Conservation (phyloP, 345 rosid species). For the Aegle marmelos region DNA sequence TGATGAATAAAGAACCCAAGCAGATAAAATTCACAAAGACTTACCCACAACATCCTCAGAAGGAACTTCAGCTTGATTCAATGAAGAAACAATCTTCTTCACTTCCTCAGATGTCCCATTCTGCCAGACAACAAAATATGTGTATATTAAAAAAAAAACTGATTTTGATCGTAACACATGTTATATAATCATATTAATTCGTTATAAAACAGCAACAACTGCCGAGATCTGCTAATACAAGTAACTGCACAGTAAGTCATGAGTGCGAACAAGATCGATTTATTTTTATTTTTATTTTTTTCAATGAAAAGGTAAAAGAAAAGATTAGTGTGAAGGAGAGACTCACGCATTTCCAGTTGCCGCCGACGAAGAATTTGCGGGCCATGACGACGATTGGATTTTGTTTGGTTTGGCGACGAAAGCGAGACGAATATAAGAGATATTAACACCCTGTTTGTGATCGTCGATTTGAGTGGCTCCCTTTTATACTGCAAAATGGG, state of each 20-base stretch:
- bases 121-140: constrained; percentile 25
- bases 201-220: background rate
- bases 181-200: background rate
- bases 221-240: background rate
- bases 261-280: background rate
- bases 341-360: constrained; percentile 87
- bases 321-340: background rate
- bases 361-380: constrained; percentile 71
- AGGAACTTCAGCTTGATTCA: constrained; percentile 72
- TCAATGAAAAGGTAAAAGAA: background rate
- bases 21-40: background rate
- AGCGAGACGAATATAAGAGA: constrained; percentile 6
- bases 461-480: background rate
- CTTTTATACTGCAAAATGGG: background rate
- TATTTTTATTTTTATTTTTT: background rate
- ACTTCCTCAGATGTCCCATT: constrained; percentile 73
- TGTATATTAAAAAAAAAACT: background rate
- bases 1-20: background rate
- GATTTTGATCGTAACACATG: background rate
- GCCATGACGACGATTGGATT: constrained; percentile 31
- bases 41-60: constrained; percentile 60
- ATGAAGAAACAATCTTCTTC: constrained; percentile 52
- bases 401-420: constrained; percentile 10
- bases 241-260: background rate
- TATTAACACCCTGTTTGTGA: background rate